Conservation (phyloP, 2,329 filamentous ascomycete genomes). For the Hysterium pulicare region DNA sequence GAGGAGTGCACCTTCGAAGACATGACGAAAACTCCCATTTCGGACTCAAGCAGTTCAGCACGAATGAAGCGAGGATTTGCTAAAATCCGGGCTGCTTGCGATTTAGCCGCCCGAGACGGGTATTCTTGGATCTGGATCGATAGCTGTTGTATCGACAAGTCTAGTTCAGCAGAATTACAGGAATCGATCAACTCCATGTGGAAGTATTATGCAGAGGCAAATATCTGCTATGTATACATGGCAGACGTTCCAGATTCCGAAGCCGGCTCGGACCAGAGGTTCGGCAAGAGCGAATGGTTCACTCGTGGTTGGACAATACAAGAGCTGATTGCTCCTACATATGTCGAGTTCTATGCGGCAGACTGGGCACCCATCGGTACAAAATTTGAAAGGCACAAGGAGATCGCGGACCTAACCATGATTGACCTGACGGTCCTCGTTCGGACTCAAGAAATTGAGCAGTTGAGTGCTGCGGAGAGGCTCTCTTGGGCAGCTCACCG, state of each 20-base stretch:
- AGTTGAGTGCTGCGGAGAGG: conserved; percentile 3
- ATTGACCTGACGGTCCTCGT: conserved; percentile 1
- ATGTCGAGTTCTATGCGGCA: conserved; percentile 4
- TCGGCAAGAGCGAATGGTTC: conserved; percentile 5
- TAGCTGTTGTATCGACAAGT: conserved; percentile 10
- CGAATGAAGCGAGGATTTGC: neutral
- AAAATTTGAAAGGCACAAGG: neutral
- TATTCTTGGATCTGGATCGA: conserved; percentile 6
- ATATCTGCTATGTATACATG: conserved; percentile 6
- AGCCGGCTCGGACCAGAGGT: neutral
- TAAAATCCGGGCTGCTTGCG: conserved; percentile 2
- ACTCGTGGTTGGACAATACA: conserved; percentile 9
- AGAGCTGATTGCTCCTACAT: conserved; percentile 7
- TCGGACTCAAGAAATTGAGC: neutral
- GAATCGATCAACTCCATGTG: conserved; percentile 12
- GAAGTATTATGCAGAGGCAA: conserved; percentile 4
- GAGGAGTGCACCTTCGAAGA: conserved; percentile 5
- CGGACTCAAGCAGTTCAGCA: neutral
- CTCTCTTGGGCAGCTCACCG: conserved; percentile 7
- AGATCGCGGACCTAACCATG: neutral
- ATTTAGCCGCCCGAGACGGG: neutral
- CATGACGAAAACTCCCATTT: neutral
- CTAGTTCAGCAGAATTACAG: conserved; percentile 6
- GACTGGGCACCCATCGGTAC: conserved; percentile 1
- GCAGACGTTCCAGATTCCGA: conserved; percentile 2